Base-by-base conservation (phyloP, 2,329 filamentous ascomycete species). In the Pseudogymnoascus sp. region DNA sequence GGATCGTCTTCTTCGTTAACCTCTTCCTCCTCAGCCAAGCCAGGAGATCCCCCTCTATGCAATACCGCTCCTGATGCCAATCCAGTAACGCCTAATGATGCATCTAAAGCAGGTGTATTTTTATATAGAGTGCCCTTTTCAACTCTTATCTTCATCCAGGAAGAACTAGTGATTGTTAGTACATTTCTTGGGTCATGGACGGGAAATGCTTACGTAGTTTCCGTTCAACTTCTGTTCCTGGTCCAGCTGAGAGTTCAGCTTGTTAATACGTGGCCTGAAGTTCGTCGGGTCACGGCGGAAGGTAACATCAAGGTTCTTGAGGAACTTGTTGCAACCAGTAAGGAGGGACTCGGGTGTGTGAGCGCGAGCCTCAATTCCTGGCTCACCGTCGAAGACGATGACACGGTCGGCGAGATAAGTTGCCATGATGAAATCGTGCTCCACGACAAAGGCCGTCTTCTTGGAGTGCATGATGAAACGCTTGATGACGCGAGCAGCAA, bases 381-480 rank as follows among this genome's bases (percentile, higher is more conserved):
- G 95, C 79, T 96, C 75, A 70, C 96, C 95, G 74, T 97, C 95
- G 73, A 99, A 99, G 73, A 99, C 95, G 73, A 99, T 99, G 76
- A 99, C 95, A 69, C 95, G 90, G 74, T 99, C 96, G 53, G 95
- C 85, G 61, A 86, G 80, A 69, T 85, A 85, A 16, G 83, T 86
- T 53, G 84, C 85, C 93, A 97, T 97, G 81, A 97, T 96, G 81
- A 99, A 97, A 84, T 99, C 95, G 89, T 99, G 95, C 86, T 99
- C 95, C 75, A 99, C 93, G 70, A 99, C 87, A 76, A 99, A 99
- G 61, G 95, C 95, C 0, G 95, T 99, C 86, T 97, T 97, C 87
- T 97, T 97, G 72, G 92, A 88, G 82, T 99, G 93, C 95, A 99
- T 99, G 78, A 99, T 99, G 84, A 96, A 99, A 69, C 95, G 89